A percentile compares a stretch with the other conserved stretches of the same genome.
Conservation (phyloP, 148 eudicot genomes). For the Gaultheria prostrata region DNA sequence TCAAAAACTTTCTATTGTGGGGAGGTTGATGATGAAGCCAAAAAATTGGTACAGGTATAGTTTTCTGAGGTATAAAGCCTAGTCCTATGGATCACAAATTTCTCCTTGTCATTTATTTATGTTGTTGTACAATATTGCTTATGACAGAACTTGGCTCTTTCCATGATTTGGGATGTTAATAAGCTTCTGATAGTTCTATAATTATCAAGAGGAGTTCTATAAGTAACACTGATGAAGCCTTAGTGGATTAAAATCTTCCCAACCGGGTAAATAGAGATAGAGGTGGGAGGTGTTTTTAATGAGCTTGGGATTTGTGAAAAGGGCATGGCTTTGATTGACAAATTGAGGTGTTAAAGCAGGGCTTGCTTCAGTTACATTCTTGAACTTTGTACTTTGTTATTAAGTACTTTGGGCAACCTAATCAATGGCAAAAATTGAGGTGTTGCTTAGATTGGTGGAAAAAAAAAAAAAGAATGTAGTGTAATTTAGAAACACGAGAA, state of each 20-base stretch:
- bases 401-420: background rate
- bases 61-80: slow-evolving; percentile 1
- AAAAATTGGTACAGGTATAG: slow-evolving; percentile 77
- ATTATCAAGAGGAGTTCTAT: background rate
- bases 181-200: background rate
- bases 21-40: slow-evolving; percentile 70
- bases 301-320: background rate
- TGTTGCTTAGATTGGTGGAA: background rate
- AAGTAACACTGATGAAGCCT: background rate
- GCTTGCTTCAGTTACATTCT: background rate
- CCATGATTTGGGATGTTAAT: background rate
- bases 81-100: background rate
- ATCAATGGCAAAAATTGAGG: background rate
- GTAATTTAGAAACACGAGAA: background rate
- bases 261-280: background rate
- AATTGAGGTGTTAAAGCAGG: background rate
- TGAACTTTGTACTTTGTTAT: background rate
- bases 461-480: background rate
- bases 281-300: background rate
- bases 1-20: slow-evolving; percentile 91
- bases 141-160: background rate
- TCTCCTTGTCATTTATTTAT: background rate
- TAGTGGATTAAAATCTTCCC: background rate
- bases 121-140: background rate
- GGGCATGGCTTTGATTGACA: background rate